Base-by-base conservation (phyloP, 495 filamentous ascomycete genomes). In the Cladorrhinum samala region DNA sequence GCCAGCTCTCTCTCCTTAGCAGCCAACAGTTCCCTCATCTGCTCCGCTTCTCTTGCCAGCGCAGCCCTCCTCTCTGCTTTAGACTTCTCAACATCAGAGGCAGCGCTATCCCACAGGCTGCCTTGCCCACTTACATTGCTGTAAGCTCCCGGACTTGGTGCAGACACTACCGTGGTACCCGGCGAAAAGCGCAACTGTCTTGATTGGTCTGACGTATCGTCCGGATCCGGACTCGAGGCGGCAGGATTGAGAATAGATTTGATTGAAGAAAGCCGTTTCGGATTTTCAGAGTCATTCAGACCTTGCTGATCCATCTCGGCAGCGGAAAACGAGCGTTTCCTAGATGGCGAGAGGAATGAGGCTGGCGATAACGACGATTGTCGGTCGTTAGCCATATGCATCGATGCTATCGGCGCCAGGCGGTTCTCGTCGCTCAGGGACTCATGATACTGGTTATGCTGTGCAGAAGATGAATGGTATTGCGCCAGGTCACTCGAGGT, bases 1-100 rank as follows among this genome's bases (percentile, higher is more conserved):
- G 85, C 86, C 52, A 94, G 67, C 52, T 94, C 89, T 47, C 83
- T 77, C 67, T 95, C 88, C 63, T 89, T 92, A 19, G 81, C 82
- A 17, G 79, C 77, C 33, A 96, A 69, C 62, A 85, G 72, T 60
- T 87, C 82, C 25, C 87, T 78, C 80, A 94, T 91, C 51, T 76
- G 72, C 62, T 92, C 85, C 0, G 85, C 80, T 68, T 96, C 89
- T 2, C 82, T 75, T 62, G 85, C 79, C 48, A 94, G 70, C 54
- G 82, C 75, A 18, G 80, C 81, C 25, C 85, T 76, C 46, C 82
- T 76, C 48, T 88, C 86, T 8, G 78, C 73, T 46, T 79, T 79
- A n/a, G 70, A 63, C 36, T 68, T 71, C 14, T 85, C 84, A 20
- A 74, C 63, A 5, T 82, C 77, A 50, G n/a, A n/a, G 72, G 5